Evolutionary conservation across 1,284 basidiomycete species (phyloP).

Genomic region (Moesziomyces aphidis): DNA sequence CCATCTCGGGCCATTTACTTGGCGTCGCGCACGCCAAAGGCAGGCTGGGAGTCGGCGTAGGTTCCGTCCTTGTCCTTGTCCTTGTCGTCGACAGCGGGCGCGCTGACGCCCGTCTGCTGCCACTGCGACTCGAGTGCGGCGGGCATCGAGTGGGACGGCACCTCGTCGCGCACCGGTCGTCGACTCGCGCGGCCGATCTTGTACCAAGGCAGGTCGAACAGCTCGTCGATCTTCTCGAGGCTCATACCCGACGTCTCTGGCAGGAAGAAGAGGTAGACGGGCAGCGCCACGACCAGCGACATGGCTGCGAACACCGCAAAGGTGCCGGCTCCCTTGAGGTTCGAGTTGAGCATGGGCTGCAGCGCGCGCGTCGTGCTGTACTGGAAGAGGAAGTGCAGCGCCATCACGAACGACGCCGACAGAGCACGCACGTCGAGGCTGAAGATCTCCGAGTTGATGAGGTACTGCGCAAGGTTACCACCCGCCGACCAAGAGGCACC

Average conservation of each 20-base stretch:
- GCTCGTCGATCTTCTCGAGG: constrained; percentile 49
- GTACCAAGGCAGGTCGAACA: constrained; percentile 51
- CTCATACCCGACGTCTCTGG: constrained; percentile 49
- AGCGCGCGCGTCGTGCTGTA: constrained; percentile 39
- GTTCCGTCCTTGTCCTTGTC: constrained; percentile 33
- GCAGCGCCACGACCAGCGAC: constrained; percentile 32
- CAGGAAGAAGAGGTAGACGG: constrained; percentile 45
- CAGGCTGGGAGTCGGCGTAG: constrained; percentile 14
- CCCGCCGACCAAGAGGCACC: constrained; percentile 45
- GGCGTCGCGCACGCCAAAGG: constrained; percentile 24
- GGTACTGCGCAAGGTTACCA: constrained; percentile 50
- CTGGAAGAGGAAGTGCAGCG: constrained; percentile 46
- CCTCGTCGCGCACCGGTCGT: constrained; percentile 37
- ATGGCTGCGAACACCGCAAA: constrained; percentile 41
- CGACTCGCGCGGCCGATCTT: constrained; percentile 44
- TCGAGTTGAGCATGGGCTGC: constrained; percentile 50
- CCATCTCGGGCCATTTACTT: constrained; percentile 7
- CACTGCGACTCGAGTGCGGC: constrained; percentile 43
- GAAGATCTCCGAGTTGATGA: constrained; percentile 50
- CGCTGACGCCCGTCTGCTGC: constrained; percentile 5
- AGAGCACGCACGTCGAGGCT: constrained; percentile 42
- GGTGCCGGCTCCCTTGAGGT: constrained; percentile 40
- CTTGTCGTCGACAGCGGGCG: constrained; percentile 24
- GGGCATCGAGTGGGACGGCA: constrained; percentile 47
- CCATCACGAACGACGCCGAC: constrained; percentile 46